These are phyloP conservation scores for Clonostachys byssicola DNA, from an alignment of 2,329 filamentous ascomycete genomes.

Conservation along the genomic window DNA sequence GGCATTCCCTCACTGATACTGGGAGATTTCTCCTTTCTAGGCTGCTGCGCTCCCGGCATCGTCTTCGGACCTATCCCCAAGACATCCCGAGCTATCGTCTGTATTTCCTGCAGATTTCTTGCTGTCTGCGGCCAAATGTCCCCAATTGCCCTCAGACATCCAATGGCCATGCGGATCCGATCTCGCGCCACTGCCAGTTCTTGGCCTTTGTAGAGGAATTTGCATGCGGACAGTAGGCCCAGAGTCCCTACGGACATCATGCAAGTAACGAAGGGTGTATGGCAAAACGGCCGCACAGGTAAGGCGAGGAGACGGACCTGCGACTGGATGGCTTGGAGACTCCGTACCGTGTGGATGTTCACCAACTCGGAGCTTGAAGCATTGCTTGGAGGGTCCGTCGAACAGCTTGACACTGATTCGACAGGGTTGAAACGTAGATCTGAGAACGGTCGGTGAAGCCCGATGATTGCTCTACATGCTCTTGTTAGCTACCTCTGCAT, in stretches of 20 bases:
- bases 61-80: slow-evolving; percentile 2
- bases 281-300: slow-evolving; percentile 22
- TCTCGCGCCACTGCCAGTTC: slow-evolving; percentile 28
- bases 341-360: slow-evolving; percentile 31
- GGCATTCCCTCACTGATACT: too few species aligned
- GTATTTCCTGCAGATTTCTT: slow-evolving; percentile 29
- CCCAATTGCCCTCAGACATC: slow-evolving; percentile 27
- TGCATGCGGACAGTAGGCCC: slow-evolving; percentile 27
- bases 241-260: slow-evolving; percentile 32
- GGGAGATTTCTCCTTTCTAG: too few species aligned
- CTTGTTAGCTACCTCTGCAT: background rate
- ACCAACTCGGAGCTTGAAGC: slow-evolving; percentile 9
- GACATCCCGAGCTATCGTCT: slow-evolving; percentile 28
- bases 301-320: slow-evolving; percentile 31
- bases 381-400: slow-evolving; percentile 10
- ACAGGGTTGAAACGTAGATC: slow-evolving; percentile 28
- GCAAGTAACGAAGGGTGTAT: slow-evolving; percentile 32
- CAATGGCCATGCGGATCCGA: slow-evolving; percentile 33
- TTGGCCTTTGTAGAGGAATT: slow-evolving; percentile 19
- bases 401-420: slow-evolving; percentile 31
- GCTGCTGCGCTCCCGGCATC: too few species aligned
- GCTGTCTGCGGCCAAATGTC: slow-evolving; percentile 27
- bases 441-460: slow-evolving; percentile 30
- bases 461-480: slow-evolving; percentile 20
- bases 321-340: slow-evolving; percentile 26